Conservation (phyloP, 495 filamentous ascomycete species). For the Neurospora sp. region DNA sequence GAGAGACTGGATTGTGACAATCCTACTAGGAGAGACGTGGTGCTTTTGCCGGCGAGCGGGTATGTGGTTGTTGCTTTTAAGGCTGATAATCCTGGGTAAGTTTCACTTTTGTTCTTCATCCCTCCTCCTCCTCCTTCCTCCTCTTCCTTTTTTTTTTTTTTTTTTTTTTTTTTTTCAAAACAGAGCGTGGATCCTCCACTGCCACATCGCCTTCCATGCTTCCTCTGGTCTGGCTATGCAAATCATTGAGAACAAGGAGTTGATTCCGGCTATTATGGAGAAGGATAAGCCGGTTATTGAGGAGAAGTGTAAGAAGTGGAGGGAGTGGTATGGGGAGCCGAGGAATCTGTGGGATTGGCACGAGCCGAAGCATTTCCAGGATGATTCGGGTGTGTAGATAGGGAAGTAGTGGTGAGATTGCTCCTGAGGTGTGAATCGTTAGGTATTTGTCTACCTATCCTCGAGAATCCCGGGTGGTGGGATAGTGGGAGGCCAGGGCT, state of each 20-base stretch:
- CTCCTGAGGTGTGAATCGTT: too few species aligned
- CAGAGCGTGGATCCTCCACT: constrained; percentile 28
- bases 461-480: too few species aligned
- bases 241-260: constrained; percentile 29
- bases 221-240: constrained; percentile 32
- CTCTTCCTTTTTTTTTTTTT: neutral
- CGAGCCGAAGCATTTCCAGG: constrained; percentile 11
- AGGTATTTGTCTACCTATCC: too few species aligned
- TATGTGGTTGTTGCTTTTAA: constrained; percentile 29
- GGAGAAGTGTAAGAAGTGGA: constrained; percentile 26
- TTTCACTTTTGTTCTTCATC: too few species aligned
- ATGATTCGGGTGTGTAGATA: constrained; percentile 22
- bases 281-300: constrained; percentile 7
- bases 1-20: constrained; percentile 16
- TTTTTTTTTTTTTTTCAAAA: neutral
- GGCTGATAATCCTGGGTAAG: constrained; percentile 29
- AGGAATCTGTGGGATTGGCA: constrained; percentile 7
- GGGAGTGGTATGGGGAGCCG: constrained; percentile 12
- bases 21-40: constrained; percentile 16
- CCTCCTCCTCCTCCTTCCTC: too few species aligned
- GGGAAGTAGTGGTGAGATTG: too few species aligned
- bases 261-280: constrained; percentile 18
- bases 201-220: constrained; percentile 39
- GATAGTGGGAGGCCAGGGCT: too few species aligned
- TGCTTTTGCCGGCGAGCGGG: constrained; percentile 24